phyloP scores from a whole-genome alignment of 306 rosid species.

The Cucurbita argyrosperma region DNA sequence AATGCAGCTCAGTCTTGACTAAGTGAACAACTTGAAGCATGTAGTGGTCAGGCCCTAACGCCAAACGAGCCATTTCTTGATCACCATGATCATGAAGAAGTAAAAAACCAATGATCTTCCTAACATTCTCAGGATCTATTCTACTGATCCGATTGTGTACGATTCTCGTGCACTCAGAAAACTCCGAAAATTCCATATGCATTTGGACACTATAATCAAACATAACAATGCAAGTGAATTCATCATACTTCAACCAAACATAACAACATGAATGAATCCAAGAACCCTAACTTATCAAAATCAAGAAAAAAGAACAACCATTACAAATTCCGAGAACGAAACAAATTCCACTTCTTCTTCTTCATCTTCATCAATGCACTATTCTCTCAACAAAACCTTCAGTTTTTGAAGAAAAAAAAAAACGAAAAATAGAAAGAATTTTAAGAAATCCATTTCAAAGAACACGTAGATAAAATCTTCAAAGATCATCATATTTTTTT shows the following conservation, averaged over 20 bases:
- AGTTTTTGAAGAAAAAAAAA: no score
- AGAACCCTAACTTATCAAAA: not conserved
- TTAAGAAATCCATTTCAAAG: no score
- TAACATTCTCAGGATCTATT: conserved; percentile 42
- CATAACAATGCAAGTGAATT: not conserved
- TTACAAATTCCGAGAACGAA: not conserved
- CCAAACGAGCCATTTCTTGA: conserved; percentile 35
- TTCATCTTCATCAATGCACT: no score
- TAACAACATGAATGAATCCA: no score
- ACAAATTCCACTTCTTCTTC: not conserved
- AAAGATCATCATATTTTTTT: no score
- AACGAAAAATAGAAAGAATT: no score
- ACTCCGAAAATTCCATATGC: conserved; percentile 31
- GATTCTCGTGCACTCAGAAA: conserved; percentile 35
- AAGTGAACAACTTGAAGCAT: conserved; percentile 25
- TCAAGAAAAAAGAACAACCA: not conserved
- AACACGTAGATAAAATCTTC: no score
- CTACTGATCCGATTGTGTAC: conserved; percentile 31
- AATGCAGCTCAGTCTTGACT: conserved; percentile 34
- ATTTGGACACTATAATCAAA: conserved; percentile 21
- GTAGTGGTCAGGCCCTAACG: conserved; percentile 35
- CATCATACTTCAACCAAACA: no score
- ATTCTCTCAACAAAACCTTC: no score
- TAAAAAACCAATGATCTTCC: conserved; percentile 45
- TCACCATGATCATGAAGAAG: conserved; percentile 42